Percentiles rank a stretch among this genome's conserved stretches.
phyloP scores from a whole-genome alignment of 2,329 filamentous ascomycete species.

The Aspergillus intermedius region DNA sequence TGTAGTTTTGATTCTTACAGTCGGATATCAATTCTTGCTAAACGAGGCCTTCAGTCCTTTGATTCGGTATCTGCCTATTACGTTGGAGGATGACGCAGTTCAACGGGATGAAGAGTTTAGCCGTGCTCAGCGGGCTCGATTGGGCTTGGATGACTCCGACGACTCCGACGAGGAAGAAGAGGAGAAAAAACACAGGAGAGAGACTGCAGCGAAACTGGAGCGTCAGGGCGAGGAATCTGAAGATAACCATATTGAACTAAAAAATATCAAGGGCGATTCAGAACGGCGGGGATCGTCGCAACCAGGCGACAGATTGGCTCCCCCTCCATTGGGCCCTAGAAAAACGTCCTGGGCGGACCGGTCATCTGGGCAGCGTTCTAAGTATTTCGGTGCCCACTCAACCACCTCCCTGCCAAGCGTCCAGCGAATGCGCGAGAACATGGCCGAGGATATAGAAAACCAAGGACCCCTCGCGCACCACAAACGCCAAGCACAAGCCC shows the following conservation, averaged over 20 bases:
- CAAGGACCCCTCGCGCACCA: constrained; percentile 52
- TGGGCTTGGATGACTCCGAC: constrained; percentile 54
- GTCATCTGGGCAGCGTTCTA: constrained; percentile 33
- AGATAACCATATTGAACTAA: constrained; percentile 45
- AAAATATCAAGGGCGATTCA: constrained; percentile 26
- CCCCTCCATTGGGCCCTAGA: constrained; percentile 16
- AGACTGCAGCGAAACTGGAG: constrained; percentile 27
- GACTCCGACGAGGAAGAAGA: constrained; percentile 41
- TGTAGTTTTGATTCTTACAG: constrained; percentile 62
- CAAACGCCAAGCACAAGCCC: constrained; percentile 71
- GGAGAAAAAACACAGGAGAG: constrained; percentile 40
- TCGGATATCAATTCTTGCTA: constrained; percentile 70
- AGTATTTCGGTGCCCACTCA: constrained; percentile 33
- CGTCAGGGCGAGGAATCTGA: constrained; percentile 26
- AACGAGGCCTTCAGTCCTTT: constrained; percentile 80
- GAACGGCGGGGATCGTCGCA: constrained; percentile 3
- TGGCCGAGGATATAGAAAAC: constrained; percentile 57
- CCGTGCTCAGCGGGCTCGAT: constrained; percentile 63
- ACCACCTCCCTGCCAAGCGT: constrained; percentile 27
- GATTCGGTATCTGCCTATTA: constrained; percentile 84
- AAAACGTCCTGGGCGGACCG: constrained; percentile 40
- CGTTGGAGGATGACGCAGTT: constrained; percentile 89
- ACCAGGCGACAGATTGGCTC: background rate
- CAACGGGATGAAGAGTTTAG: constrained; percentile 86
- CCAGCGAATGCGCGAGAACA: constrained; percentile 29